A percentile compares a stretch with the other conserved stretches of the same genome.
phyloP scores from a whole-genome alignment of 164 flowering plant species.

The Warburgia ugandensis region DNA sequence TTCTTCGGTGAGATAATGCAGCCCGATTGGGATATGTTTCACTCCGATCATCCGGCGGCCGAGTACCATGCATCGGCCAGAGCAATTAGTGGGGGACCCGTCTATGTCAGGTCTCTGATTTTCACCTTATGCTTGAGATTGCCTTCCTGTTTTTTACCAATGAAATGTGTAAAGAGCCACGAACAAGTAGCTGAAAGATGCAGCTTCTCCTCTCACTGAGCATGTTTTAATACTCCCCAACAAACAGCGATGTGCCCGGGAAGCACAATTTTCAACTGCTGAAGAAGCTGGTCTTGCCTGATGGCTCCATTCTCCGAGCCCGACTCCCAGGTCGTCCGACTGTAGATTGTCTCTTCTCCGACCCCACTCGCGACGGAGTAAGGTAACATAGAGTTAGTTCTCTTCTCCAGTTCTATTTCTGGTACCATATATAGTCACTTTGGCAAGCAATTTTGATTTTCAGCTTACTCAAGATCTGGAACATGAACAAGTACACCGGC shows the following conservation, averaged over 20 bases:
- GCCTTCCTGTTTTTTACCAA: too few relatives aligned
- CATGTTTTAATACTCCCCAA: neutral
- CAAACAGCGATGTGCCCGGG: slow-evolving; percentile 79
- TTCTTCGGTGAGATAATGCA: slow-evolving; percentile 90
- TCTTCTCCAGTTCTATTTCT: neutral
- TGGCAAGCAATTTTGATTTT: too few relatives aligned
- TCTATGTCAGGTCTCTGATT: slow-evolving; percentile 90
- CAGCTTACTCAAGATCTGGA: slow-evolving; percentile 90
- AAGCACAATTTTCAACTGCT: slow-evolving; percentile 72
- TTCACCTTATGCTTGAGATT: too few relatives aligned
- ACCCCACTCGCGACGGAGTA: slow-evolving; percentile 77
- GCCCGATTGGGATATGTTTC: slow-evolving; percentile 99
- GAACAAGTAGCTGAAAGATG: too few relatives aligned
- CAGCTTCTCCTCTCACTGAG: too few relatives aligned
- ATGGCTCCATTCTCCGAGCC: slow-evolving; percentile 83
- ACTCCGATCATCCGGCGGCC: slow-evolving; percentile 75
- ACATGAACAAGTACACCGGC: slow-evolving; percentile 86
- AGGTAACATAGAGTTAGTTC: slow-evolving; percentile 25
- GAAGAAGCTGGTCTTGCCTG: slow-evolving; percentile 74
- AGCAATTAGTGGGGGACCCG: slow-evolving; percentile 84
- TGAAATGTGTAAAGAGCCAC: too few relatives aligned
- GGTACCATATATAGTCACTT: neutral
- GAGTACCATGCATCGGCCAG: slow-evolving; percentile 87
- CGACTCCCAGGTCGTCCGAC: slow-evolving; percentile 82
- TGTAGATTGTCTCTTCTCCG: slow-evolving; percentile 63